A percentile compares a stretch with the other conserved stretches of the same genome.
Evolutionary conservation across 2,329 filamentous ascomycete species (phyloP).

Genomic region (Trichophyton simii): DNA sequence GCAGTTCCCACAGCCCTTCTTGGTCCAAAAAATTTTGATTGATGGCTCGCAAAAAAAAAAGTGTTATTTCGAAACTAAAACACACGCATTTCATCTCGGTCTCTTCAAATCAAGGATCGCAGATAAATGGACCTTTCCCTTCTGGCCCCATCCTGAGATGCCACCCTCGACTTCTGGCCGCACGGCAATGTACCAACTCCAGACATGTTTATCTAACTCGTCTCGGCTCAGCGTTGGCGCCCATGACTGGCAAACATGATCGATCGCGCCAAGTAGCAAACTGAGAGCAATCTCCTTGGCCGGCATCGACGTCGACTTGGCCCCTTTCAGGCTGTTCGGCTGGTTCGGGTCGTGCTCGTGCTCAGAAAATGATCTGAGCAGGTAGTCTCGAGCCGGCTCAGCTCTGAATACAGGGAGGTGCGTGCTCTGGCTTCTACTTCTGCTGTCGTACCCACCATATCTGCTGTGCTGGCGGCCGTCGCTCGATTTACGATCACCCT

Average conservation of each 20-base stretch:
- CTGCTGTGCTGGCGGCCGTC: not conserved
- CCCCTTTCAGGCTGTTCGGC: conserved; percentile 25
- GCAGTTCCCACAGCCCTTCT: too few species aligned
- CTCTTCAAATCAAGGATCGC: not conserved
- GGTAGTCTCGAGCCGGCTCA: conserved; percentile 51
- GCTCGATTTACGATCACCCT: conserved; percentile 39
- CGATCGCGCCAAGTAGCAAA: conserved; percentile 56
- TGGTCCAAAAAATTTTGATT: not conserved
- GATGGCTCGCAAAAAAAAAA: not conserved
- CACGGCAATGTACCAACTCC: conserved; percentile 68
- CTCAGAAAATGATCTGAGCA: conserved; percentile 36
- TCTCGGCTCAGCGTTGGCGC: conserved; percentile 45
- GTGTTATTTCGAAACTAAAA: not conserved
- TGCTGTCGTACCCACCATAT: not conserved
- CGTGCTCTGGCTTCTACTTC: conserved; percentile 14
- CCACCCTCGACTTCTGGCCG: conserved; percentile 65
- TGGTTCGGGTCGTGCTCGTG: conserved; percentile 2
- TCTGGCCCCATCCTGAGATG: conserved; percentile 69
- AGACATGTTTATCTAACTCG: conserved; percentile 64
- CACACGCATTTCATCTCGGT: not conserved
- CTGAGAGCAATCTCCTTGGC: conserved; percentile 60
- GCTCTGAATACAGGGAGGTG: conserved; percentile 63
- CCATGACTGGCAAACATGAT: conserved; percentile 66
- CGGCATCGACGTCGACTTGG: conserved; percentile 43
- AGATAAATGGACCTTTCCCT: conserved; percentile 48